Evolutionary conservation across 495 filamentous ascomycete genomes (phyloP), one percentile per base, ranked within the genome.

Genomic region (Penicillium flavigenum): DNA sequence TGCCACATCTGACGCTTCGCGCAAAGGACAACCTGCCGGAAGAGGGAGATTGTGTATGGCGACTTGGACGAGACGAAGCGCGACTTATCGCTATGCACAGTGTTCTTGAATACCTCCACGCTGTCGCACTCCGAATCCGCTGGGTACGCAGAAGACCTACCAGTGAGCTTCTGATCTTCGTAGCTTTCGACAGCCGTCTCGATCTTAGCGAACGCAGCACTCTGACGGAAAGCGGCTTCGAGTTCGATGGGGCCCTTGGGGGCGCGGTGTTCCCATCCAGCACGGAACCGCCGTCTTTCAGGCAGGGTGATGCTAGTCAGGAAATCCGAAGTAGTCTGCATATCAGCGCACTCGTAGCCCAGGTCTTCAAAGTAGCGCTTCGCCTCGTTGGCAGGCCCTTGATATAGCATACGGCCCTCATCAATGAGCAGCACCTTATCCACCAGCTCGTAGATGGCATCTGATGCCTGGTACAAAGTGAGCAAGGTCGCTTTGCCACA

Each of bases 381-480:
- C 0, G 91, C 91, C 56, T 90, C 83, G 0, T 72, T 70, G 0
- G 86, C 76, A 1, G 86, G 84, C 0, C 91, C 91, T 57, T 90
- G 91, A 71, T 87, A 96, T 0, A 95, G 84, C 71, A 93, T 83
- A 16, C 78, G 81, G 5, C 91, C 91, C 43, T 85, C 79, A 52
- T 95, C 88, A 36, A 96, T 88, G 17, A 95, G 83, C 42, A 92
- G 62, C 3, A 94, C 89, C 63, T 94, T 95, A 73, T 96, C 91
- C 63, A 96, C 92, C 27, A 86, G 81, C 34, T 80, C 79, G 67
- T 92, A 96, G 51, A 95, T 96, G 56, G 83, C 87, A 69, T 96
- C 88, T 1, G 83, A 87, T 2, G 89, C 89, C 68, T 94, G 90
- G 63, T 92, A 94, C 1, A 93, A 75, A 0, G 88, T 89, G 32